Evolutionary conservation across 345 rosid species (phyloP).

Genomic region (Microthlaspi erraticum): DNA sequence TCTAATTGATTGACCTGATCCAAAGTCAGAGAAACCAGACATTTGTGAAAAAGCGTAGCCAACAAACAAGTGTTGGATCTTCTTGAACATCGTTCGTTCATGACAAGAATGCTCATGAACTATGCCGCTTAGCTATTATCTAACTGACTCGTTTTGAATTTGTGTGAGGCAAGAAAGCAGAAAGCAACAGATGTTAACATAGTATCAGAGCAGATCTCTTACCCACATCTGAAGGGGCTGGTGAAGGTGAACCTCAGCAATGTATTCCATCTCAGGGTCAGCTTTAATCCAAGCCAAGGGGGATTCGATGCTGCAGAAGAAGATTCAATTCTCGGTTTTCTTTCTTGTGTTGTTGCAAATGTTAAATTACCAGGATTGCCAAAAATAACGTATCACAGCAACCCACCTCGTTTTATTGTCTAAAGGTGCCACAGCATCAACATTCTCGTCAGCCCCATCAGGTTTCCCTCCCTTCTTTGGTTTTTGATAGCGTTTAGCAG

Average conservation of each 20-base stretch:
- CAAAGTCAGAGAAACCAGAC: conserved; percentile 34
- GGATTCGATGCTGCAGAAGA: conserved; percentile 78
- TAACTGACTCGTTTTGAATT: no score
- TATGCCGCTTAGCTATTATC: no score
- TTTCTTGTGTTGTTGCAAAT: conserved; percentile 36
- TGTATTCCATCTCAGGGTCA: conserved; percentile 98
- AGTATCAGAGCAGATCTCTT: conserved; percentile 47
- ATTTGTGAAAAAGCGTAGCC: conserved; percentile 11
- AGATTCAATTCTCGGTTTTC: conserved; percentile 27
- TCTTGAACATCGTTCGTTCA: no score
- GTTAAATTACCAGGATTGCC: conserved; percentile 31
- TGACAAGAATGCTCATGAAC: no score
- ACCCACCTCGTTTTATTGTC: conserved; percentile 82
- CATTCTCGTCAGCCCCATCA: conserved; percentile 93
- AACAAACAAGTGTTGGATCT: conserved; percentile 19
- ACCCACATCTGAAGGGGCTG: conserved; percentile 99
- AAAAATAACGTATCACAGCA: conserved; percentile 16
- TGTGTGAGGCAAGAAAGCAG: no score
- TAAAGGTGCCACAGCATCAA: conserved; percentile 57
- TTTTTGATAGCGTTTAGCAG: conserved; percentile 89
- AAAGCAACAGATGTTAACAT: conserved; percentile 11
- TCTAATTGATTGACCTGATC: conserved; percentile 88
- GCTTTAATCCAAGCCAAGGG: conserved; percentile 96
- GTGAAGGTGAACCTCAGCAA: conserved; percentile 92
- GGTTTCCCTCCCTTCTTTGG: conserved; percentile 93